Evolutionary conservation across 2,329 filamentous ascomycete species (phyloP).

Genomic region (Penicillium janthinellum): DNA sequence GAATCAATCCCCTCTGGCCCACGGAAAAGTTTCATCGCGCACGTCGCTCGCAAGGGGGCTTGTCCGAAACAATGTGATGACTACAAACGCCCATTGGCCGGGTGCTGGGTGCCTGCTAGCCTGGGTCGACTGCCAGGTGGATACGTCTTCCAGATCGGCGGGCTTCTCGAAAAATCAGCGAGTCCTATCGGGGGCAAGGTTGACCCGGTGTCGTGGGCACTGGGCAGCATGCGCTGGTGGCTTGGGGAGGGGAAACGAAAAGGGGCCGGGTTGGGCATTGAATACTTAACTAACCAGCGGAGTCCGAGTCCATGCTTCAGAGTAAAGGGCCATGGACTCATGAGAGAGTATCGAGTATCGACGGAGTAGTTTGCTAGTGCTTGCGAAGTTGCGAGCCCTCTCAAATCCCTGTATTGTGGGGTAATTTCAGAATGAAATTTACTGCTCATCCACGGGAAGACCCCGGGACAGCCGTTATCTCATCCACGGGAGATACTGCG

Average conservation of each 20-base stretch:
- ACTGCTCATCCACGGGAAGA: neutral
- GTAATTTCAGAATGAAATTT: neutral
- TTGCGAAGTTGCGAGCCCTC: neutral
- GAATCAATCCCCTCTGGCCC: neutral
- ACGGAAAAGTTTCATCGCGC: constrained; percentile 2
- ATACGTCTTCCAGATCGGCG: constrained; percentile 9
- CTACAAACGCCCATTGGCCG: constrained; percentile 12
- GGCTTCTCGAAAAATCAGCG: constrained; percentile 8
- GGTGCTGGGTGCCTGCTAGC: neutral
- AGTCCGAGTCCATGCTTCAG: neutral
- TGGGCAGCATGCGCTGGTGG: neutral
- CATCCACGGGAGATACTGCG: neutral
- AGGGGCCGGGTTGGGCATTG: neutral
- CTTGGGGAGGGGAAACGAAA: neutral
- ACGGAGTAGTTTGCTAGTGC: neutral
- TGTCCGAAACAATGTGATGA: constrained; percentile 2
- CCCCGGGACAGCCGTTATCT: neutral
- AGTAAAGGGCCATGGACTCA: too few species aligned
- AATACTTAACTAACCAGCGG: neutral
- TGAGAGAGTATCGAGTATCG: neutral
- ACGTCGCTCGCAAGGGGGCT: constrained; percentile 19
- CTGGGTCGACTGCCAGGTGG: constrained; percentile 8
- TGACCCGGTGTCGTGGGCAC: neutral
- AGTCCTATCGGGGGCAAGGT: neutral
- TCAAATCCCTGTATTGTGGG: neutral